Percentiles rank a stretch among this genome's conserved stretches.
Evolutionary conservation across 2,329 filamentous ascomycete genomes (phyloP).

Genomic region (Pseudogymnoascus verrucosus): DNA sequence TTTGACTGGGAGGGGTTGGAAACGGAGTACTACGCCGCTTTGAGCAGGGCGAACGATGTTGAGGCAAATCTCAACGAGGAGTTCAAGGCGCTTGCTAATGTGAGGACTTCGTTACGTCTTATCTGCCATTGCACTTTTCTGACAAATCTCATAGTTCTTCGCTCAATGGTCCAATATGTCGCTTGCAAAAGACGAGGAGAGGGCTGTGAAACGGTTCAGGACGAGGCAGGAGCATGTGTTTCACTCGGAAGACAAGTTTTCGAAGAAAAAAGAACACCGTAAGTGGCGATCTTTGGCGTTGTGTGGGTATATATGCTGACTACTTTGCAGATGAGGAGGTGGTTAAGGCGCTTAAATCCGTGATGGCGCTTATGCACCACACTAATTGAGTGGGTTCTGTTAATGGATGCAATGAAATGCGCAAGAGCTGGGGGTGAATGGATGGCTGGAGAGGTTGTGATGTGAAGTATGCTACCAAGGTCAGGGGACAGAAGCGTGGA

Average conservation of each 20-base stretch:
- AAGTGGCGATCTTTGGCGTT: constrained; percentile 30
- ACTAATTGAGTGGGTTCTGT: neutral
- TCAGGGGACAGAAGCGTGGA: neutral
- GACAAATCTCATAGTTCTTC: constrained; percentile 54
- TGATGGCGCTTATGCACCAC: constrained; percentile 42
- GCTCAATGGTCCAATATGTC: constrained; percentile 69
- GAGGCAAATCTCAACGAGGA: constrained; percentile 61
- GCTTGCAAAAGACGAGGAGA: constrained; percentile 63
- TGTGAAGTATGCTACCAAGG: neutral
- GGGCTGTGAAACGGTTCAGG: constrained; percentile 74
- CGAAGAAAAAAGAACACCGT: constrained; percentile 76
- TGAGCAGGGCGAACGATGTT: constrained; percentile 52
- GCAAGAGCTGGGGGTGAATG: neutral
- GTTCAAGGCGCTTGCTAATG: constrained; percentile 59
- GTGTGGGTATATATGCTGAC: constrained; percentile 16
- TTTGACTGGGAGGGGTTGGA: constrained; percentile 79
- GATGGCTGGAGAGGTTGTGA: neutral
- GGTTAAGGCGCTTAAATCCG: constrained; percentile 54
- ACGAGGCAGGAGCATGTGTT: constrained; percentile 72
- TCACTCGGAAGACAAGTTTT: constrained; percentile 62
- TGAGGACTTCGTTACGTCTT: constrained; percentile 28
- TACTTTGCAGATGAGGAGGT: constrained; percentile 42
- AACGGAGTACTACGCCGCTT: constrained; percentile 55
- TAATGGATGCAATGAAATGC: neutral
- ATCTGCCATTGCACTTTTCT: constrained; percentile 11